phyloP scores from a whole-genome alignment of 257 asterid species.

The Anisodus acutangulus region DNA sequence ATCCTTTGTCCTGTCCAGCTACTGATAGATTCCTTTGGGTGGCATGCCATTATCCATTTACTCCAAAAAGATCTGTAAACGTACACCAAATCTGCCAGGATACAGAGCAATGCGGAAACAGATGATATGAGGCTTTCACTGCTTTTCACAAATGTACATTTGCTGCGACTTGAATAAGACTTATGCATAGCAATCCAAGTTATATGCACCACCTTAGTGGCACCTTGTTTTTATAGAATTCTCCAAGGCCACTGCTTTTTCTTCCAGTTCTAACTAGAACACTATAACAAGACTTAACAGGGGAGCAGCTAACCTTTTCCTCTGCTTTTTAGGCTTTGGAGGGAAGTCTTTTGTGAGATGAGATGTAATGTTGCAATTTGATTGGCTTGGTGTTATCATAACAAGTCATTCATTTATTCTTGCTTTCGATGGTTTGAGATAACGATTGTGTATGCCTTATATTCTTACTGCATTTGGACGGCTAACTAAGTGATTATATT shows the following conservation, averaged over 20 bases:
- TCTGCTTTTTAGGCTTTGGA: conserved; percentile 9
- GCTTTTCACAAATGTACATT: background rate
- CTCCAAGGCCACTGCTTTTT: background rate
- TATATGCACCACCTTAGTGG: background rate
- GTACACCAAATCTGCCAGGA: background rate
- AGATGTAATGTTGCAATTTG: background rate
- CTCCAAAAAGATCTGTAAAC: background rate
- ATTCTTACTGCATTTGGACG: background rate
- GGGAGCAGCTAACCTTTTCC: background rate
- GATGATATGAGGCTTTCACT: too few species aligned
- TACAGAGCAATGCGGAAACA: background rate
- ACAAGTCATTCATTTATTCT: background rate
- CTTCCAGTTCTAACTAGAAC: background rate
- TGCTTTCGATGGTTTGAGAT: background rate
- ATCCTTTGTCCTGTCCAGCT: background rate
- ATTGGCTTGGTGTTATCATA: background rate
- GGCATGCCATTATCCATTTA: background rate
- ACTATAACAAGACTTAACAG: background rate
- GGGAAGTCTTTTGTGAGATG: background rate
- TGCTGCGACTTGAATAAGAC: background rate
- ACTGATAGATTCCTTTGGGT: background rate
- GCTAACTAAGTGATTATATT: background rate
- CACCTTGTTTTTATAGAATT: background rate
- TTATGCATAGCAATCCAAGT: background rate
- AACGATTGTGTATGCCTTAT: background rate